Base-by-base conservation (phyloP, 139 green algal genomes). In the Raphidocelis subcapitata region DNA sequence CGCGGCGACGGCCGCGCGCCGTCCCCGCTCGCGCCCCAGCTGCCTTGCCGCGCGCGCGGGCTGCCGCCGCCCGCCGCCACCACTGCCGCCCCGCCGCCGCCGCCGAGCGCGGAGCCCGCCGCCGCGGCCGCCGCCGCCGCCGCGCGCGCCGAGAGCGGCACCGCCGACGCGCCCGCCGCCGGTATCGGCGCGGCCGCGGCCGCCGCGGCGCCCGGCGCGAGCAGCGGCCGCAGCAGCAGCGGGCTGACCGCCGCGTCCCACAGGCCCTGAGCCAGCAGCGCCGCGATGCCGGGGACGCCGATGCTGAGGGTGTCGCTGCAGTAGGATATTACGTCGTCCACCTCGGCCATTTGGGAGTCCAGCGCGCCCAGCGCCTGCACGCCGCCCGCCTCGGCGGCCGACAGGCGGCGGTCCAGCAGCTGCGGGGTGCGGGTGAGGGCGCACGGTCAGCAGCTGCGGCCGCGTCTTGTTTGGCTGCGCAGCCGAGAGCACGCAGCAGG, bases 291-390 rank as follows among this genome's bases (percentile, higher is more conserved):
- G 5, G 81, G 70, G 20, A 72, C 69, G 5, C 63, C 91, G 74
- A 87, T 84, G 60, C 59, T 62, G 16, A 97, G 84, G 32, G 98
- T 85, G 80, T 99, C 95, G 59, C 92, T 95, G 79, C 84, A 91
- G 83, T 98, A 99, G 23, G 88, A 93, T 12, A 98, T 66, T 62
- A 98, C 77, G 76, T 98, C 95, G 75, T 96, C 94, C 16, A 97
- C 82, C 79, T 98, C 94, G 0, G 91, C 91, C 35, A 98, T 80
- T 41, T 86, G 80, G 0, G 81, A 89, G 68, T 98, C 93, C 23
- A 98, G 71, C 3, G 72, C 56, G 2, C 78, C 80, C 62, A 88
- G 71, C 35, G 76, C 74, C 31, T 67, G 54, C 23, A 24, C 28
- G 54, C 76, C 66, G 26, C 66, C 74, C 14, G 64, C 71, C 21